Percentiles rank a stretch among this genome's conserved stretches.
Evolutionary conservation across 2,329 filamentous ascomycete species (phyloP).

Genomic region (Paraconiothyrium brasiliense): DNA sequence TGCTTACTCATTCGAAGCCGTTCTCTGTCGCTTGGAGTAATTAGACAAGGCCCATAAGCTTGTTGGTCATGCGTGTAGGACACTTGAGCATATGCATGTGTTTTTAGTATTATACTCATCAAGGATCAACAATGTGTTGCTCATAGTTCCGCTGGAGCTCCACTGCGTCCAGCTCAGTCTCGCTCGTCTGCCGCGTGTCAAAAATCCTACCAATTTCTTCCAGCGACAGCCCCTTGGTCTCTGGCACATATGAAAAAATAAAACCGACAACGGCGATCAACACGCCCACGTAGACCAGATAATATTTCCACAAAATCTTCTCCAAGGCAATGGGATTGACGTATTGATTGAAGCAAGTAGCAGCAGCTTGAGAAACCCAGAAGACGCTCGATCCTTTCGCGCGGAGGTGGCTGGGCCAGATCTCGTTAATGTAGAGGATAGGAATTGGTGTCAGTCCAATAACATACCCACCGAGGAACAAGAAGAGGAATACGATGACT

Average conservation of each 20-base stretch:
- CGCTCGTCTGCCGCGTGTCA: conserved; percentile 17
- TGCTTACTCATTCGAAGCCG: too few relatives aligned
- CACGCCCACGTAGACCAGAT: conserved; percentile 33
- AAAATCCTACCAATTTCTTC: conserved; percentile 28
- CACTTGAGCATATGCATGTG: too few relatives aligned
- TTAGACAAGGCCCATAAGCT: too few relatives aligned
- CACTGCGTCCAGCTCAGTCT: conserved; percentile 4
- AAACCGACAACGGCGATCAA: conserved; percentile 24
- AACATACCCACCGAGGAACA: conserved; percentile 31
- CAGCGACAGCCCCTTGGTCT: conserved; percentile 29
- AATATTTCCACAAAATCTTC: conserved; percentile 35
- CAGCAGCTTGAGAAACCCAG: conserved; percentile 28
- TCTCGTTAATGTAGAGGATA: conserved; percentile 47
- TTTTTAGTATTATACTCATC: neutral
- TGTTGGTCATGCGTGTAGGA: too few relatives aligned
- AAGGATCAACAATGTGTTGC: neutral
- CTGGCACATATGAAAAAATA: conserved; percentile 26
- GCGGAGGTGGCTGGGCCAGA: conserved; percentile 44
- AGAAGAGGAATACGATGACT: conserved; percentile 30
- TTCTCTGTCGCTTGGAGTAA: too few relatives aligned
- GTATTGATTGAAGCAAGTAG: conserved; percentile 30
- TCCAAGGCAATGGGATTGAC: conserved; percentile 34
- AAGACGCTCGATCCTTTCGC: conserved; percentile 29
- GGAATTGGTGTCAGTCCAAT: conserved; percentile 49
- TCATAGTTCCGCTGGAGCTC: neutral